Base-by-base conservation (phyloP, 345 rosid genomes). In the Pistacia vera region DNA sequence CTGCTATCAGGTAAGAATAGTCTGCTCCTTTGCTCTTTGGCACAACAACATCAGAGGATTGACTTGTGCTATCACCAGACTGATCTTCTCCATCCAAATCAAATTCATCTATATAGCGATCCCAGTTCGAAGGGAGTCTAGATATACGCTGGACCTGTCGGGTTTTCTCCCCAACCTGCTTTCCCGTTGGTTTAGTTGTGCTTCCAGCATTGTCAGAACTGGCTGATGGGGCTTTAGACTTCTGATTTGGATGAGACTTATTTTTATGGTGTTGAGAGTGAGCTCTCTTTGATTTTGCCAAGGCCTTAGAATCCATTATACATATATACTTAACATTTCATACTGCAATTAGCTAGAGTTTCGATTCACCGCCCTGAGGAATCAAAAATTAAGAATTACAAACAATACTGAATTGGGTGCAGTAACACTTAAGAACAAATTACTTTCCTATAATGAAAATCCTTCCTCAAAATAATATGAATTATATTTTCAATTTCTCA, bases 21-120 rank as follows among this genome's bases (percentile, higher is more conserved):
- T 93, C 97, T 2, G 92, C 89, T 35, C 99, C 99, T 30, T 92
- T 93, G 80, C 97, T 95, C 86, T 87, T 95, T 0, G 93, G 97
- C 66, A 81, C 38, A 66, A 80, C 55, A 57, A 54, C 80, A 77
- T 86, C 90, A 18, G 83, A 38, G 3, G 66, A 41, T 72, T 72
- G 81, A 57, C 66, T 75, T 22, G 77, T 36, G 30, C 36, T 30
- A 78, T 76, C 74, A 38, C 75, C 81, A 10, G 78, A 69, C 16
- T 61, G 67, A 28, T 71, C 67, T 64, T 56, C 88, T 2, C 73
- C 75, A 65, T 70, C 85, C 0, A 48, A 72, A 72, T 84, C 89
- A 58, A 69, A 67, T 20, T 79, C 91, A 35, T 90, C 94, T 65
- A 81, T 89, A 66, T 89, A 93, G 14, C 93, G 94, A 76, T 91